Evolutionary conservation across 1,139 yeast species (phyloP), one percentile per base, ranked within the genome.

Genomic region (Pichia sp.): DNA sequence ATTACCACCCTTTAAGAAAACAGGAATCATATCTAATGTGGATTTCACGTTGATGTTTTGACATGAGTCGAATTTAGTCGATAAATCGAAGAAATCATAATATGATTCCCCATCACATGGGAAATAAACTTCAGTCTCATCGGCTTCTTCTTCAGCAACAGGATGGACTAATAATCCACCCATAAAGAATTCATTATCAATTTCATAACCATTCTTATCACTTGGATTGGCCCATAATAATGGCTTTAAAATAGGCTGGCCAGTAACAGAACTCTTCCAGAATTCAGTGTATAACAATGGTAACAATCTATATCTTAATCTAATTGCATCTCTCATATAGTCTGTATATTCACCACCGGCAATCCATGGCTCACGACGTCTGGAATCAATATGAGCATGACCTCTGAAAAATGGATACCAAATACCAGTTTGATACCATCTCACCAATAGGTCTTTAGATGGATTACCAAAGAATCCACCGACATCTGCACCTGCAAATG

Each of bases 401-500:
- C 85, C 97, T 61, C 99, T 76, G 72, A 93, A 91, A 61, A 93
- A 94, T 37, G 99, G 99, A 66, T 91, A 91, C 83, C 95, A 93
- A 22, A 87, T 80, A 50, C 96, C 99, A 1, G 96, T 76, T 66
- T 93, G 99, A 65, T 91, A 91, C 99, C 99, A 93, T 59, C 99
- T 76, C 1, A 88, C 78, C 52, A 89, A 70, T 51, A 94, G 67
- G 58, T 93, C 98, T 36, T 77, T 73, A 2, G 81, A 70, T 0
- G 99, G 99, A 63, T 93, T 78, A 8, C 96, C 96, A 60, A 90
- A 90, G 63, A 94, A 93, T 0, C 99, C 99, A 31, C 97, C 98
- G 34, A 93, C 94, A 68, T 93, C 99, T 4, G 96, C 94, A 7
- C 99, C 99, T 4, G 87, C 78, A 68, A 91, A 91, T 32, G 97